These are phyloP conservation scores for Eurotiales sp. DNA, from an alignment of 2,329 filamentous ascomycete species.

Conservation along the genomic window DNA sequence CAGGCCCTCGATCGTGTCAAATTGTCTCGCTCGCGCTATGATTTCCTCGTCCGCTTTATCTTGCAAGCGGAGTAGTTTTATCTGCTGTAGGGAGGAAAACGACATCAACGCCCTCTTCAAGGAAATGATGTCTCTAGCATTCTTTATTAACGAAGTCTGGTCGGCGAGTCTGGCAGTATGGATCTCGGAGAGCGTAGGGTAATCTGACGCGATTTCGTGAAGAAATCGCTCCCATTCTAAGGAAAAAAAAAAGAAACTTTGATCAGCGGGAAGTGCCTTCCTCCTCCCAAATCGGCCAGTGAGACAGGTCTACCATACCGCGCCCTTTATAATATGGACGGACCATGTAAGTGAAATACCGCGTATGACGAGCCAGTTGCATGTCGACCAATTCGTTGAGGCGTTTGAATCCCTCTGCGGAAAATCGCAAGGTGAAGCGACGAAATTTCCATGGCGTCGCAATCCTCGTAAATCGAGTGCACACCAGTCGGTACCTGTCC, in stretches of 20 bases:
- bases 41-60: constrained; percentile 57
- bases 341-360: constrained; percentile 38
- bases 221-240: constrained; percentile 30
- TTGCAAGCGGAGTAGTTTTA: constrained; percentile 61
- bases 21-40: constrained; percentile 49
- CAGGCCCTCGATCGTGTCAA: constrained; percentile 45
- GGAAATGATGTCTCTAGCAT: constrained; percentile 49
- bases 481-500: constrained; percentile 39
- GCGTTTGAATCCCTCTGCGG: constrained; percentile 30
- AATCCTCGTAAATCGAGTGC: constrained; percentile 38
- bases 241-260: not conserved
- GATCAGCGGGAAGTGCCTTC: not conserved
- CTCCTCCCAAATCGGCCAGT: not conserved
- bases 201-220: constrained; percentile 18
- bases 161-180: constrained; percentile 33
- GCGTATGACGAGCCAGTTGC: constrained; percentile 36
- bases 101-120: constrained; percentile 54
- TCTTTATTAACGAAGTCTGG: constrained; percentile 46
- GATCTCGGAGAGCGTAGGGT: constrained; percentile 23
- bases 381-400: constrained; percentile 32
- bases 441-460: constrained; percentile 38
- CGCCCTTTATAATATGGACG: constrained; percentile 38
- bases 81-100: constrained; percentile 60
- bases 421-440: constrained; percentile 36
- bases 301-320: constrained; percentile 23